A percentile compares a stretch with the other conserved stretches of the same genome.
Conservation (phyloP, 2,329 filamentous ascomycete genomes). For the Didymella sp. region DNA sequence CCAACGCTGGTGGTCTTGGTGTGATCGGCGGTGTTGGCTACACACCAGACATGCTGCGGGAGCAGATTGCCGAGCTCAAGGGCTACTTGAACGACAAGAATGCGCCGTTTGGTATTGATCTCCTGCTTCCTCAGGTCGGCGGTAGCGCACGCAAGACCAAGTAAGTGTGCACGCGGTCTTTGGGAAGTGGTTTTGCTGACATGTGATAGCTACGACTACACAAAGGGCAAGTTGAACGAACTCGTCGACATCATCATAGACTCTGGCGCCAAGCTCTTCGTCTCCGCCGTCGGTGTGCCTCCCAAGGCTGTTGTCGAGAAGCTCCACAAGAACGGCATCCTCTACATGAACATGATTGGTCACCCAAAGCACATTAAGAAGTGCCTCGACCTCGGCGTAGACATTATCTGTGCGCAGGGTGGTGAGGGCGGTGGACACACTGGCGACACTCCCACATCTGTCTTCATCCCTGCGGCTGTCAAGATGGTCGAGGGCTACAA, state of each 20-base stretch:
- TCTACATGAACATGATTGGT: constrained; percentile 99
- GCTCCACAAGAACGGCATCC: constrained; percentile 83
- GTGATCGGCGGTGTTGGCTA: constrained; percentile 96
- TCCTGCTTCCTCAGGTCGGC: constrained; percentile 92
- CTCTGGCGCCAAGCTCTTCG: constrained; percentile 88
- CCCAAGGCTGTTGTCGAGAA: constrained; percentile 87
- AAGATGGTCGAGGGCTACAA: constrained; percentile 80
- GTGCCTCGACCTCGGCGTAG: constrained; percentile 84
- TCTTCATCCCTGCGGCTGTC: constrained; percentile 92
- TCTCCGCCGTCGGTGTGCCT: constrained; percentile 94
- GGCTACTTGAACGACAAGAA: constrained; percentile 86
- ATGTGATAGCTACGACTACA: constrained; percentile 88
- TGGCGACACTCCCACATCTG: constrained; percentile 86
- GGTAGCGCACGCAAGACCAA: constrained; percentile 96
- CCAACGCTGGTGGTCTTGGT: constrained; percentile 94
- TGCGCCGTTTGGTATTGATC: constrained; percentile 92
- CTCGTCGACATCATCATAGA: constrained; percentile 93
- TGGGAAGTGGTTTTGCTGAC: background rate
- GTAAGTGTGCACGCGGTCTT: constrained; percentile 50
- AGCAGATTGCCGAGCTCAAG: constrained; percentile 96
- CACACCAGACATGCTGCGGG: constrained; percentile 94
- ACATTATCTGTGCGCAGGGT: constrained; percentile 98
- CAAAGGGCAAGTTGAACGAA: constrained; percentile 95
- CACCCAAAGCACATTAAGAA: constrained; percentile 99
- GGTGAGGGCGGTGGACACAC: constrained; percentile 97